These are phyloP conservation scores for Rhododendron simsii DNA, from an alignment of 148 eudicot genomes.

Conservation along the genomic window DNA sequence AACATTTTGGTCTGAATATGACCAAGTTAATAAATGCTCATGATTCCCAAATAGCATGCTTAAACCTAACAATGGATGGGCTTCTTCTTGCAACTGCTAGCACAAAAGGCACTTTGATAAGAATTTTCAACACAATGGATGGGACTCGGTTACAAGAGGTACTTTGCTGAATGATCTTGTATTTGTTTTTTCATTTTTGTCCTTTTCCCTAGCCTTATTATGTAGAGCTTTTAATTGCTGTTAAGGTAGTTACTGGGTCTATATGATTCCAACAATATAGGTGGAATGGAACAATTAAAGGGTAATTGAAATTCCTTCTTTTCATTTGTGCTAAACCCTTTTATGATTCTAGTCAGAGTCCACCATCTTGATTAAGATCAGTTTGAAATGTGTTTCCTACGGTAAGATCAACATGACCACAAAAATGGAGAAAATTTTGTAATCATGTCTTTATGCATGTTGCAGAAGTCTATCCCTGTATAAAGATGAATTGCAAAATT, in stretches of 20 bases:
- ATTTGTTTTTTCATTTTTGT: neutral
- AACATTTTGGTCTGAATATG: slow-evolving; percentile 87
- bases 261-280: neutral
- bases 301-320: neutral
- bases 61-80: slow-evolving; percentile 89
- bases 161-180: slow-evolving; percentile 17
- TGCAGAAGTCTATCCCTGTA: neutral
- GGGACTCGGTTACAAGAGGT: slow-evolving; percentile 98
- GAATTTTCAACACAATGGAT: slow-evolving; percentile 92
- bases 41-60: slow-evolving; percentile 81
- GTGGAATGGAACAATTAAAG: neutral
- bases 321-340: neutral
- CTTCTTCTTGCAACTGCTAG: slow-evolving; percentile 98
- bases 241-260: neutral
- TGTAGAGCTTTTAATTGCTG: neutral
- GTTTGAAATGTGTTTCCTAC: neutral
- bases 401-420: neutral
- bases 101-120: slow-evolving; percentile 76
- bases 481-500: neutral
- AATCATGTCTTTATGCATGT: neutral
- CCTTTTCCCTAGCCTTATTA: neutral
- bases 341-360: neutral
- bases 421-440: neutral
- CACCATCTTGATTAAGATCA: neutral
- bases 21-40: slow-evolving; percentile 80